Evolutionary conservation across 352 stramenopile genomes (phyloP), one percentile per base, ranked within the genome.

Genomic region (Globisporangium cylindrosporum): DNA sequence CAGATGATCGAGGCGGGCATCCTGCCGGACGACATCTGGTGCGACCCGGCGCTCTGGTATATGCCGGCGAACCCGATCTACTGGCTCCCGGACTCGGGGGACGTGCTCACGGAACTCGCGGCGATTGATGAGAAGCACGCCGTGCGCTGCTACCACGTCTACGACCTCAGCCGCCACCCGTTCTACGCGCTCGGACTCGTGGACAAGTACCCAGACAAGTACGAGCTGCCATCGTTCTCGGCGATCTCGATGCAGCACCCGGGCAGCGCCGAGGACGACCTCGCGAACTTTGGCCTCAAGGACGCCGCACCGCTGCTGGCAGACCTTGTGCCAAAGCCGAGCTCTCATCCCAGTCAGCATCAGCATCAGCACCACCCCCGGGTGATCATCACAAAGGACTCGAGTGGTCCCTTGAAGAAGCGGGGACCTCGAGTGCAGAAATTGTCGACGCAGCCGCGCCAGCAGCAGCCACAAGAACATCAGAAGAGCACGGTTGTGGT

Each of bases 1-100:
- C 73, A 82, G 57, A 76, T 82, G 70, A 82, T 82, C 68, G 67
- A 71, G 24, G 54, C 67, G n/a, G 68, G 73, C 14, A 63, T 67
- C 7, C 56, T 82, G 38, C 76, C 73, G 3, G 71, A 77, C 18
- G 76, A 82, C 55, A 68, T 82, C 22, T 82, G 76, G 76, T 82
- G 76, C 59, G 76, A 82, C 59, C 72, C 75, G 4, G 59, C 72
- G 55, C 69, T 82, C 14, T 82, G 76, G 76, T 82, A 82, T 68
- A 82, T 82, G 76, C 76, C 76, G 4, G 69, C 68, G 34, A 75
- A 72, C 29, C 73, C 74, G 53, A 68, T 80, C 53, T 77, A 78
- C 64, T 82, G 76, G 76, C 71, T 82, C 53, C 76, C 76, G 2
- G 70, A 70, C 29, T 73, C 73, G 27, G 15, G 38, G 7, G 71